These are phyloP conservation scores for Cutaneotrichosporon sp. DNA, from an alignment of 1,284 basidiomycete genomes.

Conservation along the genomic window DNA sequence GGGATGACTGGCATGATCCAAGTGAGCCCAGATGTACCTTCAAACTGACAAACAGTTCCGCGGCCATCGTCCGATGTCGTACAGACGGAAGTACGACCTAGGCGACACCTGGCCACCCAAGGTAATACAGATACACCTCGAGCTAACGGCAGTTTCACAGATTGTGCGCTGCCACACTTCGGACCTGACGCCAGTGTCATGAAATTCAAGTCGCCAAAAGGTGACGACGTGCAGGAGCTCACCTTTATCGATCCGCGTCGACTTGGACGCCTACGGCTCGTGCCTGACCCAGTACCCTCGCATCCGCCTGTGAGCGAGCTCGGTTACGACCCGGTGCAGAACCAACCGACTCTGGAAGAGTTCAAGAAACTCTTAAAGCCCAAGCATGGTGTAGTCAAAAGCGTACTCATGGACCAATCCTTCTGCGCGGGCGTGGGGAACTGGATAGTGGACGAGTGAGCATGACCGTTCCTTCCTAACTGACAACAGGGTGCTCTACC, in stretches of 20 bases:
- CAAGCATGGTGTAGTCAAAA: slow-evolving; percentile 71
- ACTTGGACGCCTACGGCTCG: slow-evolving; percentile 69
- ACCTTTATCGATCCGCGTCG: slow-evolving; percentile 60
- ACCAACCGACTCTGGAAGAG: slow-evolving; percentile 64
- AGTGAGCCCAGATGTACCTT: slow-evolving; percentile 50
- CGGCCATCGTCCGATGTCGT: slow-evolving; percentile 64
- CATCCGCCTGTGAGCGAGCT: slow-evolving; percentile 69
- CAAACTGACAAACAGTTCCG: slow-evolving; percentile 57
- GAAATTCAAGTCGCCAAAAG: slow-evolving; percentile 37
- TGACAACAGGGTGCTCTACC: slow-evolving; percentile 67
- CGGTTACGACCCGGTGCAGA: slow-evolving; percentile 75
- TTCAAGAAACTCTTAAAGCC: slow-evolving; percentile 60
- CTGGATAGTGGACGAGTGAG: slow-evolving; percentile 69
- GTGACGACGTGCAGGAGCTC: slow-evolving; percentile 39
- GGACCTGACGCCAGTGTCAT: slow-evolving; percentile 52
- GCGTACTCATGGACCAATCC: slow-evolving; percentile 74
- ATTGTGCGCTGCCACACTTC: slow-evolving; percentile 31
- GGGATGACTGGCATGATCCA: slow-evolving; percentile 80
- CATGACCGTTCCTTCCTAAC: background rate
- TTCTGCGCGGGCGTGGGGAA: slow-evolving; percentile 81
- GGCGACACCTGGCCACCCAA: slow-evolving; percentile 76
- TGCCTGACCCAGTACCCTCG: slow-evolving; percentile 58
- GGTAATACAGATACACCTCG: slow-evolving; percentile 48
- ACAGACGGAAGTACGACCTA: slow-evolving; percentile 59
- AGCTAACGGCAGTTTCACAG: slow-evolving; percentile 37